phyloP scores from a whole-genome alignment of 1,284 basidiomycete species.

The Ceratobasidium sp. region DNA sequence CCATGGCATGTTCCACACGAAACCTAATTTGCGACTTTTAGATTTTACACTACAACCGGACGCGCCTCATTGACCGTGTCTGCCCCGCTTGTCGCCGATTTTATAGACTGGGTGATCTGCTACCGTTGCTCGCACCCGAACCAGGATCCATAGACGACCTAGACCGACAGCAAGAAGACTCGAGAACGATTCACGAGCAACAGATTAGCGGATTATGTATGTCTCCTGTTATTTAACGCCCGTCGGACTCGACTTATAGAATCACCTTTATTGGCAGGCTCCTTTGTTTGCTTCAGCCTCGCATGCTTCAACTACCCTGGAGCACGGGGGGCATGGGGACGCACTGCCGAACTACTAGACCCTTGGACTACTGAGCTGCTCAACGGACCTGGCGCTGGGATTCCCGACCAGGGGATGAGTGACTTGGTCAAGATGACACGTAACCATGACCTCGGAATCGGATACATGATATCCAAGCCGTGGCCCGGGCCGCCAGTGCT shows the following conservation, averaged over 20 bases:
- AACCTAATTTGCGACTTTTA: conserved; percentile 46
- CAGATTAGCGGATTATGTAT: conserved; percentile 75
- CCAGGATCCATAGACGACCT: conserved; percentile 43
- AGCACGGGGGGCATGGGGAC: conserved; percentile 71
- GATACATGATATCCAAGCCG: conserved; percentile 50
- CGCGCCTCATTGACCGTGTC: conserved; percentile 66
- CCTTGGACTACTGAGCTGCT: conserved; percentile 67
- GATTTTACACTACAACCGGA: conserved; percentile 87
- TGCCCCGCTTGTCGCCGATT: conserved; percentile 77
- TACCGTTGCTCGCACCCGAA: conserved; percentile 56
- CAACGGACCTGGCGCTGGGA: conserved; percentile 53
- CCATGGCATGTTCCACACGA: background rate
- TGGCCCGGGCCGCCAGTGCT: conserved; percentile 28
- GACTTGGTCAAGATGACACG: conserved; percentile 77
- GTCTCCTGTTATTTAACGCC: conserved; percentile 45
- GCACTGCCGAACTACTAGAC: conserved; percentile 68
- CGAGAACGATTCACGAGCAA: conserved; percentile 65
- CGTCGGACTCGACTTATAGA: conserved; percentile 9
- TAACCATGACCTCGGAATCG: conserved; percentile 73
- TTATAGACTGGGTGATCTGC: conserved; percentile 68
- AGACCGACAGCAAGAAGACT: conserved; percentile 48
- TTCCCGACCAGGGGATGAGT: conserved; percentile 60
- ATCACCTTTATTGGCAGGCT: conserved; percentile 57
- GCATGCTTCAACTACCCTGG: conserved; percentile 68
- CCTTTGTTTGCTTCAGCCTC: conserved; percentile 73